Conservation (phyloP, 2,329 filamentous ascomycete species). For the Spiromastix sp. region DNA sequence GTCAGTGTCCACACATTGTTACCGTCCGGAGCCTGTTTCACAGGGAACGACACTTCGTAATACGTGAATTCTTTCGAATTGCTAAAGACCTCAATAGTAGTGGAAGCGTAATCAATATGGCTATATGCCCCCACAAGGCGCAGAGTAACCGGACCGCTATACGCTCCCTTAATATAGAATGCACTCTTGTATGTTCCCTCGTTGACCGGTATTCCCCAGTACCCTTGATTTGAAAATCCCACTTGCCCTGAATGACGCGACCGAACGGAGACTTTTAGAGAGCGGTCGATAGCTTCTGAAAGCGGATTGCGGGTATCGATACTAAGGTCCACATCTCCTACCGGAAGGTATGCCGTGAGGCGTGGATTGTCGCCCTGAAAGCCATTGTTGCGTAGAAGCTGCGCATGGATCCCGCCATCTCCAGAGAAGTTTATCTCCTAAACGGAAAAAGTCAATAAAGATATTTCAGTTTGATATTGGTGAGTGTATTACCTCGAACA, state of each 20-base stretch:
- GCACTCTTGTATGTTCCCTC: conserved; percentile 18
- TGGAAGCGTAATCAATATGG: conserved; percentile 17
- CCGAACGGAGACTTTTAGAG: conserved; percentile 17
- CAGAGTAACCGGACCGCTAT: conserved; percentile 17
- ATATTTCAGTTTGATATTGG: neutral
- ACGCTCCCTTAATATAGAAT: conserved; percentile 24
- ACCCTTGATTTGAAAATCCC: conserved; percentile 37
- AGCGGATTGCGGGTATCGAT: conserved; percentile 17
- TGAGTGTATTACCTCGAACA: conserved; percentile 22
- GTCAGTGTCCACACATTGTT: conserved; percentile 49
- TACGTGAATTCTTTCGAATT: conserved; percentile 12
- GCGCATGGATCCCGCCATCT: conserved; percentile 24
- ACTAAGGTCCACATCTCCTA: conserved; percentile 18
- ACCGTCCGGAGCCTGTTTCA: conserved; percentile 11
- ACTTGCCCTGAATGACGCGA: conserved; percentile 17
- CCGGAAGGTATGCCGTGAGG: conserved; percentile 18
- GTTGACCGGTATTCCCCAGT: conserved; percentile 20
- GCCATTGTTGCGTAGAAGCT: conserved; percentile 25
- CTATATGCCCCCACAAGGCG: conserved; percentile 17
- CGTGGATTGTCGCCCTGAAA: conserved; percentile 21
- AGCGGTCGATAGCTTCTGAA: conserved; percentile 19
- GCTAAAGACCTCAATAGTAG: conserved; percentile 18
- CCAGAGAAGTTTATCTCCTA: conserved; percentile 28
- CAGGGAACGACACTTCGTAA: conserved; percentile 16
- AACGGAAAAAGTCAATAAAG: neutral